Evolutionary conservation across 1,284 basidiomycete species (phyloP), one percentile per base, ranked within the genome.

Genomic region (Schizopora paradoxa): DNA sequence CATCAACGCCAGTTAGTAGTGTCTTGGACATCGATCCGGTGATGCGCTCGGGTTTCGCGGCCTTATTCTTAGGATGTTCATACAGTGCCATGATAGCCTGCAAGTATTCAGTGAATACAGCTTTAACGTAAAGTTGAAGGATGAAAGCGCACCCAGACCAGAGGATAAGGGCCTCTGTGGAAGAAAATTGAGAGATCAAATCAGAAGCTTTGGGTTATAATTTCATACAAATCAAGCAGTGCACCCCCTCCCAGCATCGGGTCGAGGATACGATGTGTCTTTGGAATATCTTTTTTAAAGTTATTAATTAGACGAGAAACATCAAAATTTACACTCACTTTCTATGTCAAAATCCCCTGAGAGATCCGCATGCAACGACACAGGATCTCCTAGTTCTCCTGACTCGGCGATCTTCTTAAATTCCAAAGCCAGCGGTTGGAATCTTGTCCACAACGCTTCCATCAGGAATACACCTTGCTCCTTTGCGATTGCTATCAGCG

Each of bases 401-500:
- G 72, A 70, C 42, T 85, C 77, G 0, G 77, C 71, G 38, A 86
- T 64, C 51, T 72, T 70, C 64, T 84, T 82, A 39, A 89, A 66
- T 48, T 82, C 83, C n/a, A 70, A 56, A 5, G 70, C 67, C 47
- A 86, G 70, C 4, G 86, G 86, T 47, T 84, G 82, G 67, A 89
- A 90, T 22, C 86, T 72, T 6, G 86, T 90, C 83, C 81, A 86
- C 62, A 90, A 72, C 2, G 82, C 90, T 65, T 92, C 91, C 90
- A 93, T 92, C 56, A 93, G 78, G 70, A 93, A 93, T 2, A 90
- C 72, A 10, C 79, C 76, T 55, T 84, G 70, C 61, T 86, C 75
- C 60, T 82, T 83, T 0, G 92, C 91, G 18, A 90, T 74, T 6
- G 67, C 63, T 18, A 90, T 65, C 25, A 95, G 72, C 41, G 81